These are phyloP conservation scores for Cyberlindnera saturnus DNA, from an alignment of 805 yeast genomes.

Conservation along the genomic window DNA sequence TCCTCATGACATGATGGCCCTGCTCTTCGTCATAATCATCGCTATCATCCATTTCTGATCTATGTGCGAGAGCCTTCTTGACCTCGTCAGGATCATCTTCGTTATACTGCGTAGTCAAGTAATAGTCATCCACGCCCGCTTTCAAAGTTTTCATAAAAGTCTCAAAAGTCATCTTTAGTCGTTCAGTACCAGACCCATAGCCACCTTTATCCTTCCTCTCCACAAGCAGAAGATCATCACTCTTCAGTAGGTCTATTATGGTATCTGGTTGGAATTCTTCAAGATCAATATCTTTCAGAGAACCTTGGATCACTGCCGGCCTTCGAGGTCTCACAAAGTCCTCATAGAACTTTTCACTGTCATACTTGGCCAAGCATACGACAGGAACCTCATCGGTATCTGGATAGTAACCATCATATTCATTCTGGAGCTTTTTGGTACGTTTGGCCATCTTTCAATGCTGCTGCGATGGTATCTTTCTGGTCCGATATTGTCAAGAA, in stretches of 20 bases:
- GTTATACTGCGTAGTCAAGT: conserved; percentile 65
- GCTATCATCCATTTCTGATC: conserved; percentile 8
- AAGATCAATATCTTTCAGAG: conserved; percentile 29
- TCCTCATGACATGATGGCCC: conserved; percentile 12
- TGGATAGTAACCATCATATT: conserved; percentile 11
- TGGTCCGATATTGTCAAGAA: too few relatives aligned
- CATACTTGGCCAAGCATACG: background rate
- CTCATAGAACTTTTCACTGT: conserved; percentile 6
- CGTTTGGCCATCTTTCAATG: background rate
- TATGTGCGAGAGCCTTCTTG: conserved; percentile 21
- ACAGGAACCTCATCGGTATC: background rate
- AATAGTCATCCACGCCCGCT: conserved; percentile 43
- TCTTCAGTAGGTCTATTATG: conserved; percentile 32
- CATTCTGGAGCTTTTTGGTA: conserved; percentile 1
- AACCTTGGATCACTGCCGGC: conserved; percentile 46
- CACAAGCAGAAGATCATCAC: conserved; percentile 39
- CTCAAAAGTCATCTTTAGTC: conserved; percentile 44
- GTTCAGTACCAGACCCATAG: conserved; percentile 57
- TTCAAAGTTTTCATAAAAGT: conserved; percentile 40
- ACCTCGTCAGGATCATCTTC: conserved; percentile 36
- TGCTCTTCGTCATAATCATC: conserved; percentile 6
- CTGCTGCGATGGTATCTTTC: too few relatives aligned
- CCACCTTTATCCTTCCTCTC: conserved; percentile 57
- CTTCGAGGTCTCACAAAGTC: conserved; percentile 15
- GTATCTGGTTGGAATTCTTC: conserved; percentile 28